These are phyloP conservation scores for Lecanosticta acicola DNA, from an alignment of 2,329 filamentous ascomycete genomes.

Conservation along the genomic window DNA sequence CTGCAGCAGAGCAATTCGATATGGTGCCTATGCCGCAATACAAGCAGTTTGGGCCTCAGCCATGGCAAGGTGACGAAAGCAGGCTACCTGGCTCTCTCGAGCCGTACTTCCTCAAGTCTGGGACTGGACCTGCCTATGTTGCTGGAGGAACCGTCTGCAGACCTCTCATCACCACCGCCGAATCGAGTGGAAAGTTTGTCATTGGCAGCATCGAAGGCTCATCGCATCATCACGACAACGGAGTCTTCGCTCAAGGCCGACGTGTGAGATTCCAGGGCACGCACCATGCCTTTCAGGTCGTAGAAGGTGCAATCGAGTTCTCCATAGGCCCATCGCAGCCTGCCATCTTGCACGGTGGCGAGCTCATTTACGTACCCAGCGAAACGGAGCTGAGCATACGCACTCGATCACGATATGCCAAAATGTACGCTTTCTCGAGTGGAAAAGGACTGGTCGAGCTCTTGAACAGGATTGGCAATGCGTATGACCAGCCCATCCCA, in stretches of 20 bases:
- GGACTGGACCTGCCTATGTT: constrained; percentile 45
- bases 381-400: constrained; percentile 43
- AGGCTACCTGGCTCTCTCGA: constrained; percentile 35
- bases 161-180: constrained; percentile 46
- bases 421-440: constrained; percentile 46
- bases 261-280: constrained; percentile 43
- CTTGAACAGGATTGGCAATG: constrained; percentile 32
- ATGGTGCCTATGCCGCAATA: constrained; percentile 50
- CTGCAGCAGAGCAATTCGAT: constrained; percentile 52
- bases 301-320: constrained; percentile 45
- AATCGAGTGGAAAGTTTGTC: constrained; percentile 47
- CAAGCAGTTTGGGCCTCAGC: constrained; percentile 40
- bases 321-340: constrained; percentile 34
- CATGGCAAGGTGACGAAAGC: constrained; percentile 41
- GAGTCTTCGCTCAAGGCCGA: constrained; percentile 29
- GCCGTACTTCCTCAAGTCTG: constrained; percentile 50
- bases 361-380: constrained; percentile 47
- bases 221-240: constrained; percentile 32
- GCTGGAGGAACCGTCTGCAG: constrained; percentile 44
- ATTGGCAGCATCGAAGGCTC: constrained; percentile 51
- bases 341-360: constrained; percentile 40
- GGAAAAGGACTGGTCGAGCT: constrained; percentile 46
- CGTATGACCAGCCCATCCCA: constrained; percentile 18
- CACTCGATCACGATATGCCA: constrained; percentile 45
- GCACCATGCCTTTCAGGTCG: constrained; percentile 50